phyloP scores from a whole-genome alignment of 2,329 filamentous ascomycete genomes.

The Aspergillus transmontanensis region DNA sequence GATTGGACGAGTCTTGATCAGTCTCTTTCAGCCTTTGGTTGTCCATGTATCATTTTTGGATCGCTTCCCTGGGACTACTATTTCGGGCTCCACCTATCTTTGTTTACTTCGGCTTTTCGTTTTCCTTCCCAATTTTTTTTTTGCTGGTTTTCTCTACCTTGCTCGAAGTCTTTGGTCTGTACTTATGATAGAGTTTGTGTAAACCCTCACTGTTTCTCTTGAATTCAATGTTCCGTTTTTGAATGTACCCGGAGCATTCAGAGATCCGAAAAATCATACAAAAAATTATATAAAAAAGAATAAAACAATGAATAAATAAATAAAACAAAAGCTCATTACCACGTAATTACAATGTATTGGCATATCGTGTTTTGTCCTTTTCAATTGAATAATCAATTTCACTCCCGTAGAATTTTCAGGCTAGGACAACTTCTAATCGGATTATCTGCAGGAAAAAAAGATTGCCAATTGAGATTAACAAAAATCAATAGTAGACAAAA shows the following conservation, averaged over 20 bases:
- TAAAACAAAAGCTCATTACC: not conserved
- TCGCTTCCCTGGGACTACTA: not conserved
- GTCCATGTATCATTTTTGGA: not conserved
- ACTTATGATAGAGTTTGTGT: not conserved
- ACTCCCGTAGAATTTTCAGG: not conserved
- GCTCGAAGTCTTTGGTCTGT: not conserved
- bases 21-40: not conserved
- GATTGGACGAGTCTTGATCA: slow-evolving; percentile 1
- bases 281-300: not conserved
- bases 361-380: not conserved
- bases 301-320: not conserved
- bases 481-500: not conserved
- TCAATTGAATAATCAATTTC: not conserved
- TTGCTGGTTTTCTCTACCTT: not conserved
- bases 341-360: not conserved
- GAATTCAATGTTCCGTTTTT: not conserved
- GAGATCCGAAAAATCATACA: not conserved
- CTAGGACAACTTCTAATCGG: not conserved
- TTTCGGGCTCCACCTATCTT: not conserved
- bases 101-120: slow-evolving; percentile 3
- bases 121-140: not conserved
- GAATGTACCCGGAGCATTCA: not conserved
- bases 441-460: not conserved
- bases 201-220: not conserved
- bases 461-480: not conserved